Percentiles rank a stretch among this genome's conserved stretches.
These are phyloP conservation scores for Diutina siamensis DNA, from an alignment of 1,139 yeast species.

Conservation along the genomic window DNA sequence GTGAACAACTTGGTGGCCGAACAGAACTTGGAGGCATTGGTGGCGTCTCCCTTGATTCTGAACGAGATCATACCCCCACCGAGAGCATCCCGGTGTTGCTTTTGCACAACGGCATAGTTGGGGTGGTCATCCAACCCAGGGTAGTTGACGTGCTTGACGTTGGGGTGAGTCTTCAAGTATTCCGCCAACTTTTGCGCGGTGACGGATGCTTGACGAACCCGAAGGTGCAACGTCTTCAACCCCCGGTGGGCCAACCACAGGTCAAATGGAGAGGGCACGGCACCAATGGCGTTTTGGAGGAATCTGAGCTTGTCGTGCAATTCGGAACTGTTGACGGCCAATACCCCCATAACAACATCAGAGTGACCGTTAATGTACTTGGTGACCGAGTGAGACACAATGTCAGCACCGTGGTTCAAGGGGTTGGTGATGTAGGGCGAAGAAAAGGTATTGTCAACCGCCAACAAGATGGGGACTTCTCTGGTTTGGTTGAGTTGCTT, in stretches of 20 bases:
- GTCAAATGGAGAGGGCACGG: slow-evolving; percentile 84
- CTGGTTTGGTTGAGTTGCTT: slow-evolving; percentile 35
- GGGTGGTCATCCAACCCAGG: slow-evolving; percentile 69
- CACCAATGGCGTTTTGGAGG: slow-evolving; percentile 83
- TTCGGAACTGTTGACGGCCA: slow-evolving; percentile 54
- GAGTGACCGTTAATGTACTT: slow-evolving; percentile 90
- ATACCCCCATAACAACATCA: slow-evolving; percentile 81
- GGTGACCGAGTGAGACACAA: slow-evolving; percentile 82
- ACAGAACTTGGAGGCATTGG: slow-evolving; percentile 64
- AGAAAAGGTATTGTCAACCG: slow-evolving; percentile 88
- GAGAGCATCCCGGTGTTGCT: slow-evolving; percentile 74
- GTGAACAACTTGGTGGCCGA: slow-evolving; percentile 69
- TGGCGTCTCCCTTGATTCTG: slow-evolving; percentile 75
- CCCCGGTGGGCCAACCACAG: slow-evolving; percentile 93
- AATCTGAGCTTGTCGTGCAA: slow-evolving; percentile 59
- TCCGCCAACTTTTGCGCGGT: slow-evolving; percentile 68
- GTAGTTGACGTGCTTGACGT: slow-evolving; percentile 62
- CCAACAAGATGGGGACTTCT: slow-evolving; percentile 43
- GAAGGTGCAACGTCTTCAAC: slow-evolving; percentile 73
- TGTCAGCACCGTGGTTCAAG: slow-evolving; percentile 70
- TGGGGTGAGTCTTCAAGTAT: slow-evolving; percentile 38
- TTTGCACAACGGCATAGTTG: slow-evolving; percentile 49
- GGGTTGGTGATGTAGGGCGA: slow-evolving; percentile 91
- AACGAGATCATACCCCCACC: slow-evolving; percentile 93
- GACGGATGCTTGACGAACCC: slow-evolving; percentile 59